phyloP scores from a whole-genome alignment of 129 eudicot species.

The Chrysanthemum makinoi region DNA sequence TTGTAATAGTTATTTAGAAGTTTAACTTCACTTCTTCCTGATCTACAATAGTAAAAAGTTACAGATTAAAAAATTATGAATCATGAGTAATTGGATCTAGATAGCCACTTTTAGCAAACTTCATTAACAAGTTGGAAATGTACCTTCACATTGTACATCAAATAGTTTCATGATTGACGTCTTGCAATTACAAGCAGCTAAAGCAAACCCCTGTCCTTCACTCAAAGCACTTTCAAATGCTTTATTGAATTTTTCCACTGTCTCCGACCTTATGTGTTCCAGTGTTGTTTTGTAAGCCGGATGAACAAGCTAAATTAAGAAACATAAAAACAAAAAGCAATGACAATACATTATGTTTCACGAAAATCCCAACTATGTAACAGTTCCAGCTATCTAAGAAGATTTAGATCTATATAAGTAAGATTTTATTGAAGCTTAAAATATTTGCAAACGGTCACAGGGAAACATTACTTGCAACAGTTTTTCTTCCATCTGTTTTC shows the following conservation, averaged over 20 bases:
- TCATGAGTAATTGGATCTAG: no score
- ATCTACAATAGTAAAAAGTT: background rate
- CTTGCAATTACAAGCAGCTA: slow-evolving; percentile 56
- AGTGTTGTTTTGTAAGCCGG: slow-evolving; percentile 59
- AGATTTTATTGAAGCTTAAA: background rate
- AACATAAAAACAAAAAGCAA: slow-evolving; percentile 1
- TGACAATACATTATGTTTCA: slow-evolving; percentile 3
- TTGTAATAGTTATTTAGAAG: background rate
- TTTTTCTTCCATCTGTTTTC: slow-evolving; percentile 48
- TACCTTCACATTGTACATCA: slow-evolving; percentile 69
- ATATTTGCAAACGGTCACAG: background rate
- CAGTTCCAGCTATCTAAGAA: background rate
- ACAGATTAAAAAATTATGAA: background rate
- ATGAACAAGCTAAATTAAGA: slow-evolving; percentile 47
- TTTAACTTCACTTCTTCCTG: background rate
- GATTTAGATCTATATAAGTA: no score
- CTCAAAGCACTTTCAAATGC: slow-evolving; percentile 66
- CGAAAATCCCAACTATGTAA: background rate
- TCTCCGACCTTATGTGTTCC: slow-evolving; percentile 60
- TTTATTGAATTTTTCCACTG: slow-evolving; percentile 55
- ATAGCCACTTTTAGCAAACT: background rate
- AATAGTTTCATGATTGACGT: slow-evolving; percentile 40
- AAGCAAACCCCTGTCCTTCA: slow-evolving; percentile 64
- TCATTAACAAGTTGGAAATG: background rate
- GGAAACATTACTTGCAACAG: slow-evolving; percentile 37